Base-by-base conservation (phyloP, 2,329 filamentous ascomycete genomes). In the Colletotrichum falcatum region DNA sequence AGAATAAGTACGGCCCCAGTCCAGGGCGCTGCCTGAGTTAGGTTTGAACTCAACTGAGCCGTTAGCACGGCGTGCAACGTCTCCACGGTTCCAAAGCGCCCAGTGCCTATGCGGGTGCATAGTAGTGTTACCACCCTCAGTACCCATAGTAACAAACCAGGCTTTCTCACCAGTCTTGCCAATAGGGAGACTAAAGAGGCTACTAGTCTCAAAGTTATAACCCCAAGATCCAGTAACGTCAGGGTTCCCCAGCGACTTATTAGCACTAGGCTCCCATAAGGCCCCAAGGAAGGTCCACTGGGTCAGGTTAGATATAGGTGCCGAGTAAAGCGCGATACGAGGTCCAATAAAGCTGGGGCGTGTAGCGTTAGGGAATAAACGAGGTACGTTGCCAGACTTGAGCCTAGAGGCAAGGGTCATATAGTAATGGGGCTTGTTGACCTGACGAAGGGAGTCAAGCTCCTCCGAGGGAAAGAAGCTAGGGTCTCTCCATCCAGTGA, bases 81-180 rank as follows among this genome's bases (percentile, higher is more conserved):
- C 64, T 18, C 71, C 71, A 30, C 71, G 71, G 68, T 73, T 73
- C 71, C 71, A 73, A n/a, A 73, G 51, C 12, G 71, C 71, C 71
- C 71, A 73, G 33, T 73, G 71, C 68, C 71, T 68, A 18, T 49
- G 49, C 68, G 68, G 71, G 71, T 73, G 71, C 26, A 26, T 18
- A 8, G 68, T 71, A 20, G 71, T 73, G 71, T 68, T 73, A 46
- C 71, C 71, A 28, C 71, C 71, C 60, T 73, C 71, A 6, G 68
- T 55, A 18, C 71, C 71, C 46, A 58, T 61, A 18, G 68, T 64
- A 28, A 73, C 64, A 48, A 73, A 73, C 71, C 71, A 73, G 35
- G 71, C 71, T 64, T 71, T 73, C 48, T 66, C 68, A 14, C 37
- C 61, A 8, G 66, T 61, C 20, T 66, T 51, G 33, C 64, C 68